Base-by-base conservation (phyloP, 139 green algal genomes). In the Astrephomene gubernaculifera region DNA sequence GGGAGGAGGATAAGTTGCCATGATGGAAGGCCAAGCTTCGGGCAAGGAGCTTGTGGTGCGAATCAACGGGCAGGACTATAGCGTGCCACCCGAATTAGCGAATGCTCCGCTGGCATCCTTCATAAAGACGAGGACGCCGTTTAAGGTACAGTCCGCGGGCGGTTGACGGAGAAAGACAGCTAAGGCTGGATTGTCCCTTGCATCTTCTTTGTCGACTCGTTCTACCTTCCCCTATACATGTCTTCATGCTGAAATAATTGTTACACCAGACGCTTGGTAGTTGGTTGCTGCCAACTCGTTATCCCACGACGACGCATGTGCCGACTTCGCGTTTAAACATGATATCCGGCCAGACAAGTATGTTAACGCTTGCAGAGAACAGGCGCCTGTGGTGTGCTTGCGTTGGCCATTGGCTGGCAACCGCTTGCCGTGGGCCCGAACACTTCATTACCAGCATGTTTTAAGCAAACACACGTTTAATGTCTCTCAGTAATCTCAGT, bases 31-130 rank as follows among this genome's bases (percentile, higher is more conserved):
- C 49, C 49, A 57, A 57, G 17, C 49, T 17, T n/a, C n/a, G n/a
- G 49, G 17, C 49, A 57, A 17, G 17, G 14, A 12, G 49, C 49
- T 72, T 33, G 4, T 31, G 65, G 10, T 74, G 68, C 33, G 25
- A 1, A 36, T 74, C 38, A 74, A 74, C 27, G 68, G 39, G 2
- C 38, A 74, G 6, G 38, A 54, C 5, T 35, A 31, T 43, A 27
- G 21, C 12, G 68, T 74, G 4, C 45, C 45, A 3, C 31, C 71
- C 1, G 49, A 65, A 7, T 39, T 49, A 31, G 14, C 8, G 1
- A 80, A 80, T 31, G 45, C 31, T 2, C 71, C 71, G 1, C 49
- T 80, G 19, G 45, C 71, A 29, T 19, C 71, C 2, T 80, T 80
- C 33, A 25, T 80, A 10, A 80, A 65, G 71, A 53, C 31, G 0